Conservation (phyloP, 106 monocot species). For the Platanthera guangdongensis region DNA sequence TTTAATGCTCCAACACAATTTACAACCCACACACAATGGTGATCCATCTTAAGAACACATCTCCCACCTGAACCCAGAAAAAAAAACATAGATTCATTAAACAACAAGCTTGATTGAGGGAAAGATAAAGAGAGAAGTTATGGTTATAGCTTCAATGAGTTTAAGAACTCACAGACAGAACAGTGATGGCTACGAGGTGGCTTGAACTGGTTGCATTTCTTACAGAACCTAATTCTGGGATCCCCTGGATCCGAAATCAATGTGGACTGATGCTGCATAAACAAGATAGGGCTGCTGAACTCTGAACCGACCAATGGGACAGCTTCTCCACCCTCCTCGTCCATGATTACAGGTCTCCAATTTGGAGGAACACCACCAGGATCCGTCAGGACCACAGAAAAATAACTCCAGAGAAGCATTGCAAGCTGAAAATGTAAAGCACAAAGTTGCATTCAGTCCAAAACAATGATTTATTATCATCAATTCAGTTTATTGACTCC, state of each 20-base stretch:
- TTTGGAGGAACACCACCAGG: slow-evolving; percentile 76
- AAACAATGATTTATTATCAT: too few species aligned
- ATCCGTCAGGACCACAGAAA: slow-evolving; percentile 81
- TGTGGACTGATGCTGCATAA: slow-evolving; percentile 34
- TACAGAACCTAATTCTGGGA: slow-evolving; percentile 65
- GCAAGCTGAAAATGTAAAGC: slow-evolving; percentile 35
- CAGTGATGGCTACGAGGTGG: slow-evolving; percentile 97
- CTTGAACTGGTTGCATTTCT: slow-evolving; percentile 88
- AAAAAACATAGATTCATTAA: neutral
- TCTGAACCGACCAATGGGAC: slow-evolving; percentile 49
- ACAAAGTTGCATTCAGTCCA: too few species aligned
- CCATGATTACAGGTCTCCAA: slow-evolving; percentile 52
- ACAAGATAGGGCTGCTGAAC: slow-evolving; percentile 25
- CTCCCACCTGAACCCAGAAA: slow-evolving; percentile 60
- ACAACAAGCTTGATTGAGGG: neutral
- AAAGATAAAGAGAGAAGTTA: neutral
- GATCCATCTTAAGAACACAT: slow-evolving; percentile 96
- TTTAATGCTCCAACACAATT: too few species aligned
- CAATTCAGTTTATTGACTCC: too few species aligned
- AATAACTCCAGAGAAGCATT: slow-evolving; percentile 95
- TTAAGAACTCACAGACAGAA: slow-evolving; percentile 74
- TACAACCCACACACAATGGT: too few species aligned
- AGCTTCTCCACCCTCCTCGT: slow-evolving; percentile 71
- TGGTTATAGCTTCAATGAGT: neutral
- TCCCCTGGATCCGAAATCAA: slow-evolving; percentile 28